Conservation (phyloP, 2,329 filamentous ascomycete genomes). For the Fusarium fracticaudum region DNA sequence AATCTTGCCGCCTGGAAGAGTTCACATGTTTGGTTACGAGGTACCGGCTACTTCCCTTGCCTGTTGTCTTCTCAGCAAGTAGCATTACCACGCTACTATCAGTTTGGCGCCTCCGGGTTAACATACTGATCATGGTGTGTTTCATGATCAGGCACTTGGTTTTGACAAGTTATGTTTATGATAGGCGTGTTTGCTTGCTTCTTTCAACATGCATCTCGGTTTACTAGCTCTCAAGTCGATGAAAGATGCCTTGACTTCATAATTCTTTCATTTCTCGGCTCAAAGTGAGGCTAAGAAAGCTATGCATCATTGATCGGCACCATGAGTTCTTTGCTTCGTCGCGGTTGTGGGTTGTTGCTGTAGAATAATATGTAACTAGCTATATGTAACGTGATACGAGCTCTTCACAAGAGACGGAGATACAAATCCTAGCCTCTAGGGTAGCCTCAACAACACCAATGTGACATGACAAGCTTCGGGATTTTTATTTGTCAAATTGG, state of each 20-base stretch:
- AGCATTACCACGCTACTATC: neutral
- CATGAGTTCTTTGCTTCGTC: neutral
- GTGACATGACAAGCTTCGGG: neutral
- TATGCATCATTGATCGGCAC: neutral
- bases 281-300: neutral
- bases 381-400: neutral
- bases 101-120: conserved; percentile 6
- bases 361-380: neutral
- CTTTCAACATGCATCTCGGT: conserved; percentile 17
- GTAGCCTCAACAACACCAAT: neutral
- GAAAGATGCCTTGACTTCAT: neutral
- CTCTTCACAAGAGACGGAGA: neutral
- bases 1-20: neutral
- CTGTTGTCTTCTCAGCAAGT: neutral
- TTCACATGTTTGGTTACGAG: neutral
- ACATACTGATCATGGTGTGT: conserved; percentile 29
- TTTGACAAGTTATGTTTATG: conserved; percentile 3
- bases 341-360: neutral
- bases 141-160: conserved; percentile 33
- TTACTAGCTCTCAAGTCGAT: conserved; percentile 4
- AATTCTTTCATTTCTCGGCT: neutral
- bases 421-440: neutral
- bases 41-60: neutral
- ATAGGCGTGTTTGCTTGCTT: conserved; percentile 5
- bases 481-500: neutral